Conservation (phyloP, 371 early-diverging fungal species). For the Mucor racemosus region DNA sequence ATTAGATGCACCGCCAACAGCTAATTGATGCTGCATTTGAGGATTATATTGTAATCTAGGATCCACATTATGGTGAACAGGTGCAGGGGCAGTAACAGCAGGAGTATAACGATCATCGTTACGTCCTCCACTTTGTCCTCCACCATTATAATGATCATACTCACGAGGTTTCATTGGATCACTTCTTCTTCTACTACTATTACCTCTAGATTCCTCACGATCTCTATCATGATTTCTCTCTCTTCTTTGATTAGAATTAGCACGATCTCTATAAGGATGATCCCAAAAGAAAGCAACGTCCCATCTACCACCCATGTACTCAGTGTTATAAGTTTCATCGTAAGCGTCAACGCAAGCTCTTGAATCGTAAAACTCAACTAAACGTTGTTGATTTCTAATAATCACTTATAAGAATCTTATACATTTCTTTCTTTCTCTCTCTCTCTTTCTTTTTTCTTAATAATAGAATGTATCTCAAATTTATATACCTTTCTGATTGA, state of each 20-base stretch:
- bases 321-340: slow-evolving; percentile 36
- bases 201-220: not conserved
- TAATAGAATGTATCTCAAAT: not conserved
- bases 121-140: not conserved
- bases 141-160: slow-evolving; percentile 16
- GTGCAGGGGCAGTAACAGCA: slow-evolving; percentile 1
- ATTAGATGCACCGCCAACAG: not conserved
- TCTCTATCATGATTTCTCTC: slow-evolving; percentile 22
- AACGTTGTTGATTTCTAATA: slow-evolving; percentile 47
- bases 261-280: slow-evolving; percentile 47
- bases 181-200: slow-evolving; percentile 11
- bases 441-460: not conserved
- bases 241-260: slow-evolving; percentile 12
- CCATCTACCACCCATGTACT: slow-evolving; percentile 51
- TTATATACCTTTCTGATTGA: slow-evolving; percentile 22
- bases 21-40: not conserved
- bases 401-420: not conserved
- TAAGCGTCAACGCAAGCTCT: slow-evolving; percentile 53
- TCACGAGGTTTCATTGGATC: slow-evolving; percentile 8
- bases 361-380: slow-evolving; percentile 62
- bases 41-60: slow-evolving; percentile 22
- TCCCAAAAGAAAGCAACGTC: slow-evolving; percentile 61
- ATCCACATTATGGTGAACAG: not conserved
- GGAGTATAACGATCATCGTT: slow-evolving; percentile 8
- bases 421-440: not conserved